Evolutionary conservation across 192 early-diverging fungal genomes (phyloP), one percentile per base, ranked within the genome.

Genomic region (Podila verticillata): DNA sequence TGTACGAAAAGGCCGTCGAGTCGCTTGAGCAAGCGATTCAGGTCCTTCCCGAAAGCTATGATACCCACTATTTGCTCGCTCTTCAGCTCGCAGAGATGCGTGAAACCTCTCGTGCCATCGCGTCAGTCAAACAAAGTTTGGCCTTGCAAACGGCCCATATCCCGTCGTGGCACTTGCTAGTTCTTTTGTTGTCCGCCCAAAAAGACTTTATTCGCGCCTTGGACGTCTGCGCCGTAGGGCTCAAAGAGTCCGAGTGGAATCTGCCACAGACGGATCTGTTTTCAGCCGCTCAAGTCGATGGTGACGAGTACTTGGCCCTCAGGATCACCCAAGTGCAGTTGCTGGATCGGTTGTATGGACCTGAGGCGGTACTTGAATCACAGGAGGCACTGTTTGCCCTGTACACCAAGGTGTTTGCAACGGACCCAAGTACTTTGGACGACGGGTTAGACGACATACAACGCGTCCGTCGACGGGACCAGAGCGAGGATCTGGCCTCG

Each of bases 161-260:
- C 36, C 87, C 90, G 34, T 91, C 93, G 12, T 95, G 92, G 92
- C 91, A 95, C 68, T 78, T 95, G n/a, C 65, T 95, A 31, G 91
- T 82, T 7, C 83, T 93, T 61, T 74, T 92, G 17, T 82, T 89
- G 3, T 91, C 93, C 19, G 87, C 90, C 19, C 88, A 90, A 70
- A 90, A 92, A 49, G 90, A 95, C 67, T 84, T 88, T 48, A 68
- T 69, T 10, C 84, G 88, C 34, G 93, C 93, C 7, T 72, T 89
- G 73, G 87, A 86, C 44, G 84, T 90, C 44, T 93, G 90, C 73
- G 87, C 92, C 26, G 73, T 93, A 17, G 92, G 83, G 2, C 66
- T 89, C 59, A 83, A 84, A 64, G 90, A 92, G 73, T 89, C 88
- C 47, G 86, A 87, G 12, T 81, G 80, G 74, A 79, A 78, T 29